These are phyloP conservation scores for Agrostemma githago DNA, from an alignment of 148 eudicot species.

Conservation along the genomic window DNA sequence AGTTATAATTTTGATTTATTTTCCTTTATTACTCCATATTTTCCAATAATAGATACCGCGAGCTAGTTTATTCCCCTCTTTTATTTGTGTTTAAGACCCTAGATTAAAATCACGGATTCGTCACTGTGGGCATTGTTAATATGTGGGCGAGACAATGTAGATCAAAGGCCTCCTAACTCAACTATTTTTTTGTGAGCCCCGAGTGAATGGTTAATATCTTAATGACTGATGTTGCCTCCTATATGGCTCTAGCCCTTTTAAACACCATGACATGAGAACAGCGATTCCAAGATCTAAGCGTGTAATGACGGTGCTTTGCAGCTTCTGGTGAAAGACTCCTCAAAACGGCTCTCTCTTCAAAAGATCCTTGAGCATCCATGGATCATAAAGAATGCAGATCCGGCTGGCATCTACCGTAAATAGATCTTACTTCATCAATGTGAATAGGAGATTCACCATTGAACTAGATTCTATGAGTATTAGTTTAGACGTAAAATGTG, in stretches of 20 bases:
- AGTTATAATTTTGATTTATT: too few species aligned
- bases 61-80: too few species aligned
- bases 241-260: background rate
- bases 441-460: background rate
- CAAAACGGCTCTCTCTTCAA: constrained; percentile 73
- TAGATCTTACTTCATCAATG: constrained; percentile 9
- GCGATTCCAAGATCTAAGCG: constrained; percentile 8
- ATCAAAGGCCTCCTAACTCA: background rate
- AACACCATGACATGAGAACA: background rate
- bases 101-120: too few species aligned
- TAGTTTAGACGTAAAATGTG: background rate
- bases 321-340: constrained; percentile 85
- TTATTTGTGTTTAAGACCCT: too few species aligned
- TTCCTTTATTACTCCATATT: too few species aligned
- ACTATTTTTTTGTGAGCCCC: background rate
- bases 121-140: too few species aligned
- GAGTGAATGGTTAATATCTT: background rate
- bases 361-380: constrained; percentile 77
- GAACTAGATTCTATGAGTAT: background rate
- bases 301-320: constrained; percentile 29
- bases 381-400: constrained; percentile 62
- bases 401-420: constrained; percentile 37
- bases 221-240: background rate
- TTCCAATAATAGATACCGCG: too few species aligned
- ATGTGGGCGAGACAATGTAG: too few species aligned